These are phyloP conservation scores for Thielaviopsis populi DNA, from an alignment of 2,329 filamentous ascomycete species.

Conservation along the genomic window DNA sequence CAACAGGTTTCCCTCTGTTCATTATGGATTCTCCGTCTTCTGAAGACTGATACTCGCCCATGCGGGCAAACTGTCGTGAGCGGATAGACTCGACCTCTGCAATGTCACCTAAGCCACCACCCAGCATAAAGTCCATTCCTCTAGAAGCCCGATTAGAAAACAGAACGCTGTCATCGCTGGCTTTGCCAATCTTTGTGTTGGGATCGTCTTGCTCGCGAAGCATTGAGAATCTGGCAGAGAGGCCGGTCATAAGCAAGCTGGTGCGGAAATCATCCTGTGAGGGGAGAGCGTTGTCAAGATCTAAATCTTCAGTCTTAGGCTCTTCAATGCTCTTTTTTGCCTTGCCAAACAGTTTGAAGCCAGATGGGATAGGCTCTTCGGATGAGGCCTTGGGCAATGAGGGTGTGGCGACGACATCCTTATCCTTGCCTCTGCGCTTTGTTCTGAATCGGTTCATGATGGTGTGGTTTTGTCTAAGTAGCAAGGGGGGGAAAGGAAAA, in stretches of 20 bases:
- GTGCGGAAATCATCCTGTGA: conserved; percentile 83
- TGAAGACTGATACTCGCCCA: conserved; percentile 49
- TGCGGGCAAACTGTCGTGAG: conserved; percentile 43
- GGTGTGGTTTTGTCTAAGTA: conserved; percentile 9
- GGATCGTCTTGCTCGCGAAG: conserved; percentile 88
- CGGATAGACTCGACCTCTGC: conserved; percentile 76
- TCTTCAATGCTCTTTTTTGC: conserved; percentile 41
- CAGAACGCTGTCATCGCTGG: conserved; percentile 85
- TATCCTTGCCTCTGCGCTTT: conserved; percentile 52
- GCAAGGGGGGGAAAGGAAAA: not conserved
- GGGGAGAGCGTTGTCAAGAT: conserved; percentile 61
- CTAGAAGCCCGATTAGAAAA: conserved; percentile 68
- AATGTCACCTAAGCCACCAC: conserved; percentile 56
- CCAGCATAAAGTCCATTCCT: conserved; percentile 47
- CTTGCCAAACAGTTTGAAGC: conserved; percentile 40
- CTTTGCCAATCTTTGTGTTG: conserved; percentile 75
- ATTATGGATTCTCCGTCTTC: conserved; percentile 79
- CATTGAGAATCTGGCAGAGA: conserved; percentile 95
- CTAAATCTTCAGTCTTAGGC: conserved; percentile 46
- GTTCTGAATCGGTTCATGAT: conserved; percentile 65
- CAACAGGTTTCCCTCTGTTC: conserved; percentile 63
- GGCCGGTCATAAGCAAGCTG: conserved; percentile 84
- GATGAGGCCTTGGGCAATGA: conserved; percentile 33
- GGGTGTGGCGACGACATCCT: conserved; percentile 32
- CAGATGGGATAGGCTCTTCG: conserved; percentile 28